Conservation (phyloP, 306 rosid genomes). For the Nissolia schottii region DNA sequence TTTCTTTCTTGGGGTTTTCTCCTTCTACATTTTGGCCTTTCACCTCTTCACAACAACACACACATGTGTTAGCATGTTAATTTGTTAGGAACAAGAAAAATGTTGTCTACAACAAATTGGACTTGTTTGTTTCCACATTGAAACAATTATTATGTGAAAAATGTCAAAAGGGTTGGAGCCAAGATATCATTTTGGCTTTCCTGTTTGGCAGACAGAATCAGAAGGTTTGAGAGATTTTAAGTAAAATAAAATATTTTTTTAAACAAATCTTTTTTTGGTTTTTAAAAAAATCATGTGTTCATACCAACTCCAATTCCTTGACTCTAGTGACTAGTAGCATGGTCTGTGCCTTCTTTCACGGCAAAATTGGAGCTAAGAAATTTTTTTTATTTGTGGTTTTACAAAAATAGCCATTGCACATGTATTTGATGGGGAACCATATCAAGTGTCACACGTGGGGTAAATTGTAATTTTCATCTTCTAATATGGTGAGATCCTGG, state of each 20-base stretch:
- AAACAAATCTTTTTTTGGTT: too few relatives aligned
- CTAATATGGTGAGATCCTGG: slow-evolving; percentile 17
- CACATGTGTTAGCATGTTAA: background rate
- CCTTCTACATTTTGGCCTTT: slow-evolving; percentile 16
- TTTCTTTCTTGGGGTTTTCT: background rate
- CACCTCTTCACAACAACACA: background rate
- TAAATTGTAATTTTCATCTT: background rate
- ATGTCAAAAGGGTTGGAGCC: slow-evolving; percentile 18
- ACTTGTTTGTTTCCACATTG: slow-evolving; percentile 10
- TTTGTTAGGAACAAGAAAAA: background rate
- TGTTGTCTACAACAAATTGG: background rate
- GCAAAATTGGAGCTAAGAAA: slow-evolving; percentile 49
- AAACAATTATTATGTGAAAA: slow-evolving; percentile 2
- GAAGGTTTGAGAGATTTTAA: slow-evolving; percentile 24
- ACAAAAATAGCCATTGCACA: slow-evolving; percentile 25
- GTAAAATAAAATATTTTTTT: background rate
- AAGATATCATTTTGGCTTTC: slow-evolving; percentile 3
- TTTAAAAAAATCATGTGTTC: too few relatives aligned
- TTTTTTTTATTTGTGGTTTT: slow-evolving; percentile 5
- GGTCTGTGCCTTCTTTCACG: slow-evolving; percentile 51
- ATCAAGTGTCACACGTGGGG: background rate
- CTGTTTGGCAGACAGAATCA: slow-evolving; percentile 22
- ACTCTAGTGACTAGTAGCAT: too few relatives aligned
- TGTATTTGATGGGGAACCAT: background rate
- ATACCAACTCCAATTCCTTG: slow-evolving; percentile 30